phyloP scores from a whole-genome alignment of 257 asterid species.

The Scutellaria baicalensis region DNA sequence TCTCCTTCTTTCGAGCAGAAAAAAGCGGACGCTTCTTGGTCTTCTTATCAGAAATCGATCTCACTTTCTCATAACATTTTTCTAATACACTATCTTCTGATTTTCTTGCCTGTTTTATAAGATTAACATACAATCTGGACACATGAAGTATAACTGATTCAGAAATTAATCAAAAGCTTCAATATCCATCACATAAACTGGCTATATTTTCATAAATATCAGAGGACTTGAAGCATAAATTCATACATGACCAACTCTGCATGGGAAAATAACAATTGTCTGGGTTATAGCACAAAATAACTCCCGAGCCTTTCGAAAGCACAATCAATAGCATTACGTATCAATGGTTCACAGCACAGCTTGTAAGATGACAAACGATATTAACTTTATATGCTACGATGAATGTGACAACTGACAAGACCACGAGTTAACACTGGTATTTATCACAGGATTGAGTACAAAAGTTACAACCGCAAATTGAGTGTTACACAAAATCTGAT shows the following conservation, averaged over 20 bases:
- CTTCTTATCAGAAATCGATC: slow-evolving; percentile 28
- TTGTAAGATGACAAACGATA: not conserved
- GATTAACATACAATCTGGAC: slow-evolving; percentile 49
- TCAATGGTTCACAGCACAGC: not conserved
- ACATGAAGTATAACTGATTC: slow-evolving; percentile 11
- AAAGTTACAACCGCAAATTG: not conserved
- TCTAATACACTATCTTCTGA: slow-evolving; percentile 37
- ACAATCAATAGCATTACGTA: not conserved
- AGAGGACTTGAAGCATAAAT: not conserved
- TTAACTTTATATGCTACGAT: not conserved
- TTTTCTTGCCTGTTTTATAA: slow-evolving; percentile 34
- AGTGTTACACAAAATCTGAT: not conserved
- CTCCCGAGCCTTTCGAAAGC: not conserved
- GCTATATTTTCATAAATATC: not conserved
- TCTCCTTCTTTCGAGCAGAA: slow-evolving; percentile 41
- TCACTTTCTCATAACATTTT: slow-evolving; percentile 39
- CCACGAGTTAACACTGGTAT: not conserved
- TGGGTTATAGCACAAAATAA: not conserved
- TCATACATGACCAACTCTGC: slow-evolving; percentile 4
- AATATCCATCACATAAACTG: not conserved
- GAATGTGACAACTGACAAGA: not conserved
- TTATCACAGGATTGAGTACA: not conserved
- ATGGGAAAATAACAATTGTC: not conserved
- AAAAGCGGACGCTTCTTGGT: slow-evolving; percentile 47
- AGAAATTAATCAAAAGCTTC: not conserved